Evolutionary conservation across 257 asterid genomes (phyloP), one percentile per base, ranked within the genome.

Genomic region (Thymus mandschuricus): DNA sequence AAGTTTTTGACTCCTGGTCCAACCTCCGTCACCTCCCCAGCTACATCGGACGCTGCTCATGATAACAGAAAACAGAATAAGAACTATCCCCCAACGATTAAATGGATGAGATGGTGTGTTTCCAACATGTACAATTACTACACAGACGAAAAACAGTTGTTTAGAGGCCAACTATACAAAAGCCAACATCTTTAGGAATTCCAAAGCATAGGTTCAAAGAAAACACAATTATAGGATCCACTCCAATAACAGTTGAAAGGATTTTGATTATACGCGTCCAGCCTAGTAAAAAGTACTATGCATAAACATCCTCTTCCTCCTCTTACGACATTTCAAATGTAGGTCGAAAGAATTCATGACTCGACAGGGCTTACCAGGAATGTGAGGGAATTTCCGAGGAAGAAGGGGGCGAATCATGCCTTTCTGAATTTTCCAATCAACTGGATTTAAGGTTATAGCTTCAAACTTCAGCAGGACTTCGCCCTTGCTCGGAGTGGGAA

Each of bases 371-470:
- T 80, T 80, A 87, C 98, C 84, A 29, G 98, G 98, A 71, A 87
- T 85, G 65, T 55, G 77, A 46, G 98, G 98, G 73, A 94, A 89
- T 68, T 78, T 89, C 69, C 86, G 78, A 75, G 97, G 98, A 60
- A 89, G 69, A 34, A 91, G 13, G 38, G 93, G 97, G 55, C 98
- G 95, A 45, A 84, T 28, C 75, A 76, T 21, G 84, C 99, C 98
- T 69, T 87, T 87, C 83, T 94, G 99, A 51, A 73, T 87, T 76
- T 88, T 94, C 96, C 96, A 87, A 74, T 94, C 99, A 66, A 86
- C 48, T 2, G 96, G 96, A 84, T 94, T 91, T 69, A 94, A 54
- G 77, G 85, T 87, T 40, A 81, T 74, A 8, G 98, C 98, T 65
- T 93, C 98, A 72, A 93, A 54, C 81, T 91, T 93, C 60, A 93